phyloP scores from a whole-genome alignment of 2,329 filamentous ascomycete genomes.

The Trichoderma pleuroti region DNA sequence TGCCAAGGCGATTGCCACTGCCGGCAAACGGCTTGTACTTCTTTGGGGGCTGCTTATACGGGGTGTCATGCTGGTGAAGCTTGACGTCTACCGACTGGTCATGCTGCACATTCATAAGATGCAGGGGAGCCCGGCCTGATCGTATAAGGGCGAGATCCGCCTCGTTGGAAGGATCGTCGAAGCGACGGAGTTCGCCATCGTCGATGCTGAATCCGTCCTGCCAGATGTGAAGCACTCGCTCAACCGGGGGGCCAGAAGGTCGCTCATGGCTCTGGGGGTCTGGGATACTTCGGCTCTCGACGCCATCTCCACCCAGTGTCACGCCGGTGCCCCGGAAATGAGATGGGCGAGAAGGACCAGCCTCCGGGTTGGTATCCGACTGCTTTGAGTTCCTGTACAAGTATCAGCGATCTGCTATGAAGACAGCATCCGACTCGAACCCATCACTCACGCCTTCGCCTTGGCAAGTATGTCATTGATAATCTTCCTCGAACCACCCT shows the following conservation, averaged over 20 bases:
- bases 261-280: constrained; percentile 47
- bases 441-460: constrained; percentile 52
- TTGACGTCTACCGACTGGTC: constrained; percentile 77
- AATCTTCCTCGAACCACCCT: constrained; percentile 50
- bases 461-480: constrained; percentile 63
- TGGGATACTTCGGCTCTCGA: constrained; percentile 64
- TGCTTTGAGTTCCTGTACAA: constrained; percentile 57
- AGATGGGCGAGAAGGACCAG: constrained; percentile 47
- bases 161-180: constrained; percentile 73
- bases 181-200: constrained; percentile 72
- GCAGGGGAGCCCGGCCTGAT: constrained; percentile 69
- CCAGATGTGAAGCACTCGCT: constrained; percentile 75
- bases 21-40: constrained; percentile 74
- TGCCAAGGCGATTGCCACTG: constrained; percentile 69
- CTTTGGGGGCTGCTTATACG: constrained; percentile 67
- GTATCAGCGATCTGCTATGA: constrained; percentile 19
- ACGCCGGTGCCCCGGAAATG: constrained; percentile 68
- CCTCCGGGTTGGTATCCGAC: constrained; percentile 48
- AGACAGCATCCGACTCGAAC: background rate
- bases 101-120: constrained; percentile 71
- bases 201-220: constrained; percentile 81
- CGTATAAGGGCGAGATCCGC: constrained; percentile 72
- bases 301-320: constrained; percentile 75
- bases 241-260: constrained; percentile 47
- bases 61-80: constrained; percentile 70